Evolutionary conservation across 108 stramenopile genomes (phyloP).

Genomic region (Nannochloropsis gaditana): DNA sequence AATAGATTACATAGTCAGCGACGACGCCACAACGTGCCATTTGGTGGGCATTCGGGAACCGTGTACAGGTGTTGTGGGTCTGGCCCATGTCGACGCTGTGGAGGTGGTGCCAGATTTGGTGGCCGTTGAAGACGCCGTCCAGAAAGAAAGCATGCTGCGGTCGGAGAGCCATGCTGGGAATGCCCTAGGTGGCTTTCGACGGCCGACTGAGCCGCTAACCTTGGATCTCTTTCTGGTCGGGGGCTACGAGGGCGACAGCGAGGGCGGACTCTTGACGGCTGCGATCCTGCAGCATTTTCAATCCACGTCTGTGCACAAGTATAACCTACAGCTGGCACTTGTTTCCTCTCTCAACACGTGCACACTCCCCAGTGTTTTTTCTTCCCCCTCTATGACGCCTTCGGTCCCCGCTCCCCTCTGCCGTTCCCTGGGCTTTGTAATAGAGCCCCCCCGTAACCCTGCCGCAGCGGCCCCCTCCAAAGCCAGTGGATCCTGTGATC

Average conservation of each 20-base stretch:
- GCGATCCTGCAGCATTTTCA: not conserved
- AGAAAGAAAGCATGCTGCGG: not conserved
- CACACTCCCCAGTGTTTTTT: not conserved
- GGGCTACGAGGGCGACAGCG: not conserved
- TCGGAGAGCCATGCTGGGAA: not conserved
- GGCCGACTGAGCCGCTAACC: not conserved
- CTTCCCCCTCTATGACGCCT: not conserved
- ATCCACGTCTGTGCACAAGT: not conserved
- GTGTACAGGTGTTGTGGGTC: not conserved
- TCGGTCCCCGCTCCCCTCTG: not conserved
- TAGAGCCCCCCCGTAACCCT: not conserved
- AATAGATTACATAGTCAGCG: not conserved
- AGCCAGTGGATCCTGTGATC: not conserved
- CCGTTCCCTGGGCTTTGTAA: not conserved
- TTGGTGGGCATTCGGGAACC: not conserved
- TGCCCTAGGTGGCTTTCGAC: not conserved
- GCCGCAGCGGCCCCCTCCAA: no score
- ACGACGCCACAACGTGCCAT: conserved; percentile 12
- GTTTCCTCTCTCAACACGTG: not conserved
- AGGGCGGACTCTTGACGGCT: not conserved
- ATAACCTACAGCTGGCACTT: not conserved
- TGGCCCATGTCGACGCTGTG: not conserved
- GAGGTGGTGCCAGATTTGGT: not conserved
- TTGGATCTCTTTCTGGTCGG: not conserved
- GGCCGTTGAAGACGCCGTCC: not conserved